These are phyloP conservation scores for Alloascoidea africana DNA, from an alignment of 805 yeast genomes.

Conservation along the genomic window DNA sequence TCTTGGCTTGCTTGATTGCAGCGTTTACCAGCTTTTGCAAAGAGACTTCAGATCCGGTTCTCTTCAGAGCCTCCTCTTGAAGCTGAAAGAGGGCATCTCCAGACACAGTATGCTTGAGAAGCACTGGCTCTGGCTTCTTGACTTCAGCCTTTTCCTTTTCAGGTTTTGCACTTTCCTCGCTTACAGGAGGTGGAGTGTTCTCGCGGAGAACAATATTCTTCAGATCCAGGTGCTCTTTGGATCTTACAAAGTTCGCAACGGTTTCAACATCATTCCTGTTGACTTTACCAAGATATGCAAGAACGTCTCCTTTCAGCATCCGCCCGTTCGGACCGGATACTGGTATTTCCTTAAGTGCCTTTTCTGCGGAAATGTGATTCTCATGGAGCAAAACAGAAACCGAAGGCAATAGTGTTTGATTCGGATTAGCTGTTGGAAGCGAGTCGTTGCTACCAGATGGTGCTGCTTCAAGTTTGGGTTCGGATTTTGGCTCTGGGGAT, in stretches of 20 bases:
- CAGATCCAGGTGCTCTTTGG: conserved; percentile 52
- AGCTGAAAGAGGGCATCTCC: background rate
- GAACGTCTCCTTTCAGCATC: conserved; percentile 79
- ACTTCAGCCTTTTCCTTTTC: background rate
- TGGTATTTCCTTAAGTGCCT: conserved; percentile 54
- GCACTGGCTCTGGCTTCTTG: background rate
- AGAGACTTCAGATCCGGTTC: background rate
- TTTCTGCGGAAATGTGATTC: conserved; percentile 48
- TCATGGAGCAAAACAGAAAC: conserved; percentile 50
- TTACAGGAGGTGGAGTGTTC: background rate
- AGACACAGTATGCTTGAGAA: conserved; percentile 2
- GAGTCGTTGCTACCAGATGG: conserved; percentile 11
- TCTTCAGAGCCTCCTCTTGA: background rate
- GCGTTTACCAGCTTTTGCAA: background rate
- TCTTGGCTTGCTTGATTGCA: background rate
- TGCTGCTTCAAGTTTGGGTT: conserved; percentile 2
- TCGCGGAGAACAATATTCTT: conserved; percentile 38
- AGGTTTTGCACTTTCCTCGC: background rate
- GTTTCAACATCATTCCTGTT: conserved; percentile 34
- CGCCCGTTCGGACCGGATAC: conserved; percentile 89
- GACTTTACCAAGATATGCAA: conserved; percentile 69
- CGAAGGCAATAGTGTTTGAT: conserved; percentile 63
- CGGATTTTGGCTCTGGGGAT: conserved; percentile 8
- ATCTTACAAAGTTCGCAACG: conserved; percentile 40
- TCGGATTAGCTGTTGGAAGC: conserved; percentile 37